phyloP scores from a whole-genome alignment of 2,329 filamentous ascomycete species.

The Aspergillus sp. region DNA sequence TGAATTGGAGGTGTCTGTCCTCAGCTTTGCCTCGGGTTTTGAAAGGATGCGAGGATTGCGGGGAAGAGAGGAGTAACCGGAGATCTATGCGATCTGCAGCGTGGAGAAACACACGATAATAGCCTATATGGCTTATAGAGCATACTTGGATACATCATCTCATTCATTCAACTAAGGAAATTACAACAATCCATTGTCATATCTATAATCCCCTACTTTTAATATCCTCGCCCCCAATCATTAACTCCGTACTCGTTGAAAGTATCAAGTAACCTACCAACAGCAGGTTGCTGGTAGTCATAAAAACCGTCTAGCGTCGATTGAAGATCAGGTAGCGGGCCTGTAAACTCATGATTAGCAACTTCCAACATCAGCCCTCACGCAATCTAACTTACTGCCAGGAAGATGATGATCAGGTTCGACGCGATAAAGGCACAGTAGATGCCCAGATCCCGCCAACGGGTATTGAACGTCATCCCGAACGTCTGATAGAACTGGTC shows the following conservation, averaged over 20 bases:
- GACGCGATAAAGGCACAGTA: conserved; percentile 71
- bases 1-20: too few species aligned
- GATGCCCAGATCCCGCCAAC: conserved; percentile 84
- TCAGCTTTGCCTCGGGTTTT: background rate
- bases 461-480: conserved; percentile 61
- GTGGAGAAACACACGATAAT: background rate
- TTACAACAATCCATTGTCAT: too few species aligned
- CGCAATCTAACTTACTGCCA: conserved; percentile 47
- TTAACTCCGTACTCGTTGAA: background rate
- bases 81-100: background rate
- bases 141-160: background rate
- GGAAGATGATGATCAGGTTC: conserved; percentile 66
- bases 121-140: background rate
- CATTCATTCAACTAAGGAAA: too few species aligned
- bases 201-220: background rate
- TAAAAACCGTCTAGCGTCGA: background rate
- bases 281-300: background rate
- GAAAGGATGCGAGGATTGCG: background rate
- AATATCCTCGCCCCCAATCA: background rate
- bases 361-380: background rate
- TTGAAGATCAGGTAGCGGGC: conserved; percentile 5
- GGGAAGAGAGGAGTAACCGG: background rate
- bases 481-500: conserved; percentile 75
- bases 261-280: background rate
- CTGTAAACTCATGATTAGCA: background rate